Evolutionary conservation across 2,329 filamentous ascomycete genomes (phyloP).

Genomic region (Neopestalotiopsis rosae): DNA sequence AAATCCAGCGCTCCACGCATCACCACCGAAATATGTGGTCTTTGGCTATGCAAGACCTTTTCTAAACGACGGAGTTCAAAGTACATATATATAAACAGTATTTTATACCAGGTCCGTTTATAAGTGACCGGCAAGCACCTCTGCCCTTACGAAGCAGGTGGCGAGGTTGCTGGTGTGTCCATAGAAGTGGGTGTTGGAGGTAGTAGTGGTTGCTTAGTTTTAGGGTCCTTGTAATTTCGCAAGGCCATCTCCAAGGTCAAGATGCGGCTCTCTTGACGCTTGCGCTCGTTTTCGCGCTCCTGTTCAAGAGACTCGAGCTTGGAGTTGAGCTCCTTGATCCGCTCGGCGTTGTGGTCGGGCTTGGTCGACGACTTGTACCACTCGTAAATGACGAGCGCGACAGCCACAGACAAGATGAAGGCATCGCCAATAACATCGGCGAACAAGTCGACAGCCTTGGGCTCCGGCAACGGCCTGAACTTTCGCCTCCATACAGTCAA

Average conservation of each 20-base stretch:
- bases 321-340: constrained; percentile 54
- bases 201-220: constrained; percentile 60
- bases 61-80: neutral
- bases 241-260: constrained; percentile 60
- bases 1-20: neutral
- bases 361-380: constrained; percentile 64
- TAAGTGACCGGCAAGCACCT: neutral
- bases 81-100: neutral
- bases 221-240: constrained; percentile 57
- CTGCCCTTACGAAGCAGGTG: constrained; percentile 8
- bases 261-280: constrained; percentile 50
- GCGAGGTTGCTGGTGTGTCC: constrained; percentile 32
- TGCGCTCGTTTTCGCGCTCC: constrained; percentile 55
- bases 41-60: neutral
- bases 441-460: constrained; percentile 70
- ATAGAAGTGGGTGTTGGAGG: constrained; percentile 39
- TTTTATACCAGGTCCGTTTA: neutral
- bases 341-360: constrained; percentile 62
- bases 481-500: constrained; percentile 66
- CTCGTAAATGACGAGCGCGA: constrained; percentile 64
- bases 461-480: constrained; percentile 67
- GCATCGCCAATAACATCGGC: constrained; percentile 68
- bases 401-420: constrained; percentile 66
- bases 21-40: neutral
- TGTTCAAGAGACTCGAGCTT: constrained; percentile 56